Conservation (phyloP, 192 early-diverging fungal species). For the Gryganskiella cystojenkinii region DNA sequence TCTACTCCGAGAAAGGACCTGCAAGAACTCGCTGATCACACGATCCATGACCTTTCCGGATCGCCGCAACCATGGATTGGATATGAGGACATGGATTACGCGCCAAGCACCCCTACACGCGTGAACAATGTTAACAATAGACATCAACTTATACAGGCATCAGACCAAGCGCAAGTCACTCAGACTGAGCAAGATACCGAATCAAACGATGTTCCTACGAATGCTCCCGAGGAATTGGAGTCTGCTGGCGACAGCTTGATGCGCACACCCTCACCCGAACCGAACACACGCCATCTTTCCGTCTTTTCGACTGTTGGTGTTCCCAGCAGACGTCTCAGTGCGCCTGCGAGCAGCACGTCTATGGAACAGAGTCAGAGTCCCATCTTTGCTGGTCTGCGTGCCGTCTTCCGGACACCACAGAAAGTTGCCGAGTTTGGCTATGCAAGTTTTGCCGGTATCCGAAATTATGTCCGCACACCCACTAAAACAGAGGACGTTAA, state of each 20-base stretch:
- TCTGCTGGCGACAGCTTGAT: no score
- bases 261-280: not conserved
- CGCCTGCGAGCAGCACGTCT: slow-evolving; percentile 4
- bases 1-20: slow-evolving; percentile 18
- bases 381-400: slow-evolving; percentile 22
- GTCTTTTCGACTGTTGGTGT: not conserved
- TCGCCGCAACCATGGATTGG: not conserved
- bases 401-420: slow-evolving; percentile 33
- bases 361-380: slow-evolving; percentile 13
- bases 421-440: slow-evolving; percentile 28
- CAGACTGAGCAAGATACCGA: not conserved
- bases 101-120: not conserved
- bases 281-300: not conserved
- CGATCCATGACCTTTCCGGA: slow-evolving; percentile 12
- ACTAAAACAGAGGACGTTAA: no score
- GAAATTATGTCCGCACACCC: slow-evolving; percentile 25
- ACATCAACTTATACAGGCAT: no score
- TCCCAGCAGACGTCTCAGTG: slow-evolving; percentile 13
- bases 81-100: not conserved
- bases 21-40: slow-evolving; percentile 30
- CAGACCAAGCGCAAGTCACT: no score
- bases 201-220: not conserved
- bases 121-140: no score
- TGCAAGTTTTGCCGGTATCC: slow-evolving; percentile 20
- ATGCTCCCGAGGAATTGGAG: no score